Conservation (phyloP, 768 basidiomycete species). For the Kwoniella heveanensis region DNA sequence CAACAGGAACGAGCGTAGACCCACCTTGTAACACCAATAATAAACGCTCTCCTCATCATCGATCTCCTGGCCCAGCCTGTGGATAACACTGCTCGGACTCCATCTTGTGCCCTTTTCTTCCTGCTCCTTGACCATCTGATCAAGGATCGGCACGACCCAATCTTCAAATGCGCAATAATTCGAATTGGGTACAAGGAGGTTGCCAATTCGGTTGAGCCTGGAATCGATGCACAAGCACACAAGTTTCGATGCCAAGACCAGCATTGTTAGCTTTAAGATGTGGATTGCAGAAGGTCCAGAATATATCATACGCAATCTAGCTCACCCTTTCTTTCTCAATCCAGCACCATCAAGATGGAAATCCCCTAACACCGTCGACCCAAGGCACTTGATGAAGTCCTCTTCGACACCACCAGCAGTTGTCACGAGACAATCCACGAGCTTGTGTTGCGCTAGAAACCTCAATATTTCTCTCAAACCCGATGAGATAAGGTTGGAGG, state of each 20-base stretch:
- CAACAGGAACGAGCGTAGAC: conserved; percentile 34
- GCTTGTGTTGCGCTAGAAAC: conserved; percentile 88
- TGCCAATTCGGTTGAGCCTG: conserved; percentile 92
- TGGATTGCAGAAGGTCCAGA: background rate
- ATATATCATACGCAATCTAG: background rate
- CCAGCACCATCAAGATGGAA: conserved; percentile 89
- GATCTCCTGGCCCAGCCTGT: conserved; percentile 93
- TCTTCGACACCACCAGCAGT: conserved; percentile 99
- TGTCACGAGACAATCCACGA: conserved; percentile 86
- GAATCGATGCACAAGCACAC: background rate
- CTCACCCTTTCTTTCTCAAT: conserved; percentile 71
- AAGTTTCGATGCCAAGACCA: background rate
- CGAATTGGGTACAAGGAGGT: conserved; percentile 93
- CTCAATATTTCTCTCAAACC: conserved; percentile 90
- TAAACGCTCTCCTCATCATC: conserved; percentile 96
- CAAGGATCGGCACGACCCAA: conserved; percentile 94
- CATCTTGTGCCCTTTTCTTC: conserved; percentile 62
- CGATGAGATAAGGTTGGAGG: conserved; percentile 97
- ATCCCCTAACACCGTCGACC: conserved; percentile 79
- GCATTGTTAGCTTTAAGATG: background rate
- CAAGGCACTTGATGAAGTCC: conserved; percentile 98
- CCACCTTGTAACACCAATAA: conserved; percentile 99
- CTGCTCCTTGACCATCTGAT: conserved; percentile 87
- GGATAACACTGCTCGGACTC: conserved; percentile 93
- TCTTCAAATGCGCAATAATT: conserved; percentile 99